phyloP scores from a whole-genome alignment of 495 filamentous ascomycete genomes.

The Cenococcum geophilum region DNA sequence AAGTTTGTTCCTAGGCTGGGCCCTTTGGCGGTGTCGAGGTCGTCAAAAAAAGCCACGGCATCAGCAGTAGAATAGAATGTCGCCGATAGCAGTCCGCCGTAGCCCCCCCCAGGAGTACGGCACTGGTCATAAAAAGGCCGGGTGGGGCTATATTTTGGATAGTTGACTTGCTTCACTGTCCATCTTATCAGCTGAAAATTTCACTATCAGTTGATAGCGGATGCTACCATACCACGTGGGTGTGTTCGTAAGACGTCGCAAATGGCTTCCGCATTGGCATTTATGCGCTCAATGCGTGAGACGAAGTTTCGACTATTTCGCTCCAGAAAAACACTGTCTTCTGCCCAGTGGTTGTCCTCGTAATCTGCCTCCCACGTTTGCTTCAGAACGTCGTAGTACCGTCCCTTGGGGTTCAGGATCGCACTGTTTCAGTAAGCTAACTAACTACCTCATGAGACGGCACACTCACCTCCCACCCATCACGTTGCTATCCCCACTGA shows the following conservation, averaged over 20 bases:
- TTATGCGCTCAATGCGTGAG: conserved; percentile 74
- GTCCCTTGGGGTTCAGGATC: conserved; percentile 74
- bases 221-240: conserved; percentile 43
- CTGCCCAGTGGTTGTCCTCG: conserved; percentile 88
- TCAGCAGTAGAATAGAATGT: conserved; percentile 66
- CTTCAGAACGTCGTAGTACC: conserved; percentile 65
- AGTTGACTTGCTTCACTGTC: conserved; percentile 74
- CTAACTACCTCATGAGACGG: background rate
- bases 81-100: conserved; percentile 82
- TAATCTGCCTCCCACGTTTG: conserved; percentile 54
- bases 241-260: conserved; percentile 59
- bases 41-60: conserved; percentile 77
- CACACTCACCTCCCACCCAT: conserved; percentile 70
- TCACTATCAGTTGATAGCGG: background rate
- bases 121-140: conserved; percentile 68
- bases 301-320: conserved; percentile 92
- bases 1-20: conserved; percentile 97
- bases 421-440: conserved; percentile 44
- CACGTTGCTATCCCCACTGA: conserved; percentile 94
- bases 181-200: conserved; percentile 13
- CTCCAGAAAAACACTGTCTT: conserved; percentile 91
- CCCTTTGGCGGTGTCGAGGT: conserved; percentile 81
- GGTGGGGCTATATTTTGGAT: conserved; percentile 72
- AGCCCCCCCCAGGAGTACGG: conserved; percentile 70
- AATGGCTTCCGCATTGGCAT: conserved; percentile 77